These are phyloP conservation scores for Pulveroboletus sp. DNA, from an alignment of 768 basidiomycete genomes.

Conservation along the genomic window DNA sequence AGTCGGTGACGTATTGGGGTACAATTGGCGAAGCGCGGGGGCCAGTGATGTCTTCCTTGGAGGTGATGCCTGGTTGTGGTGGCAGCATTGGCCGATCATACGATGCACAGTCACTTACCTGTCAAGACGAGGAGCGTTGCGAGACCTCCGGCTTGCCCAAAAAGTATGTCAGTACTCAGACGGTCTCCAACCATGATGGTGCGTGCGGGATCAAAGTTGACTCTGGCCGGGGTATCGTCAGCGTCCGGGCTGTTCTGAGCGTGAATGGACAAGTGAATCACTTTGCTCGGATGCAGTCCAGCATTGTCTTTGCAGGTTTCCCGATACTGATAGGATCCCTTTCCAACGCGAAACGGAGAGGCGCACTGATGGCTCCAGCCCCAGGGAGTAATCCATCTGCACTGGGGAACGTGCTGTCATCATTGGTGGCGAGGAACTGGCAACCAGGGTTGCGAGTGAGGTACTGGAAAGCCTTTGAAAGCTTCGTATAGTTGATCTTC, in stretches of 20 bases:
- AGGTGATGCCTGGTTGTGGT: slow-evolving; percentile 60
- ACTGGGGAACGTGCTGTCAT: slow-evolving; percentile 86
- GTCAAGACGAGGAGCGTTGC: slow-evolving; percentile 88
- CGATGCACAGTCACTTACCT: slow-evolving; percentile 42
- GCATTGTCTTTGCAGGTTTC: slow-evolving; percentile 88
- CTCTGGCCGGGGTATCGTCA: slow-evolving; percentile 41
- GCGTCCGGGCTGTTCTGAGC: background rate
- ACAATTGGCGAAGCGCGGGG: slow-evolving; percentile 64
- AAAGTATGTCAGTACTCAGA: slow-evolving; percentile 92
- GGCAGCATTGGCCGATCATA: background rate
- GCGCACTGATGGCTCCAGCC: slow-evolving; percentile 78
- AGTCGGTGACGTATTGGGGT: slow-evolving; percentile 76
- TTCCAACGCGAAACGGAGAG: slow-evolving; percentile 68
- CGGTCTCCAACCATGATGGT: slow-evolving; percentile 97
- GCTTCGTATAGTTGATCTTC: slow-evolving; percentile 87
- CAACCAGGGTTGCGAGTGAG: slow-evolving; percentile 75
- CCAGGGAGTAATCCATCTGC: slow-evolving; percentile 74
- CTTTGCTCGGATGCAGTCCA: slow-evolving; percentile 87
- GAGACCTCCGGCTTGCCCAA: slow-evolving; percentile 83
- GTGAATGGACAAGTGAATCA: slow-evolving; percentile 24
- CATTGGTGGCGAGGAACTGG: slow-evolving; percentile 86
- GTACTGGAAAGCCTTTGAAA: slow-evolving; percentile 89
- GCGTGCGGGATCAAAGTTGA: slow-evolving; percentile 76
- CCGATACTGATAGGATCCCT: slow-evolving; percentile 76
- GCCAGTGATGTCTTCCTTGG: slow-evolving; percentile 67